A percentile compares a stretch with the other conserved stretches of the same genome.
These are phyloP conservation scores for Amphicarpaea edgeworthii DNA, from an alignment of 306 rosid genomes.

Conservation along the genomic window DNA sequence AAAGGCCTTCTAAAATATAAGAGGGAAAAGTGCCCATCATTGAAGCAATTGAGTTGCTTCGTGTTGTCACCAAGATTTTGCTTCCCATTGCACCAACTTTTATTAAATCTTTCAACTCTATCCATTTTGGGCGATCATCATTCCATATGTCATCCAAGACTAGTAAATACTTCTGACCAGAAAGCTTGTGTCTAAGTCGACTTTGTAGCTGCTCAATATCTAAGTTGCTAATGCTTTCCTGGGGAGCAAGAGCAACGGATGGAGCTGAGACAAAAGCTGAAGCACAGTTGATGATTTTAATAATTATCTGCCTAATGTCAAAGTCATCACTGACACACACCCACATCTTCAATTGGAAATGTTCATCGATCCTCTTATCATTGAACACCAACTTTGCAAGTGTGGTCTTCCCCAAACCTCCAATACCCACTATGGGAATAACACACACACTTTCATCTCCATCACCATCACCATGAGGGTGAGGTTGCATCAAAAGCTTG, in stretches of 20 bases:
- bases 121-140: conserved; percentile 33
- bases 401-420: conserved; percentile 49
- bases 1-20: conserved; percentile 17
- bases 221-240: not conserved
- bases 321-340: conserved; percentile 37
- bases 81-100: not conserved
- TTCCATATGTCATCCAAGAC: conserved; percentile 41
- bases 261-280: not conserved
- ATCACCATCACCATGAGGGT: not conserved
- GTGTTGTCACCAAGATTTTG: conserved; percentile 26
- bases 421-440: conserved; percentile 46
- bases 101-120: conserved; percentile 1
- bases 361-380: conserved; percentile 18
- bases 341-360: conserved; percentile 42
- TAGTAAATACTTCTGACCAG: conserved; percentile 17
- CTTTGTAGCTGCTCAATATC: conserved; percentile 13
- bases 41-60: conserved; percentile 20
- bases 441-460: conserved; percentile 9
- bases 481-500: conserved; percentile 20
- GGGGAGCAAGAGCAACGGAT: not conserved
- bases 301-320: conserved; percentile 15
- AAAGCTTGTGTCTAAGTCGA: not conserved
- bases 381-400: conserved; percentile 40
- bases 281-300: conserved; percentile 32
- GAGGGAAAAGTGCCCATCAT: not conserved